Evolutionary conservation across 768 basidiomycete genomes (phyloP).

Genomic region (Lentinula guzmanii): DNA sequence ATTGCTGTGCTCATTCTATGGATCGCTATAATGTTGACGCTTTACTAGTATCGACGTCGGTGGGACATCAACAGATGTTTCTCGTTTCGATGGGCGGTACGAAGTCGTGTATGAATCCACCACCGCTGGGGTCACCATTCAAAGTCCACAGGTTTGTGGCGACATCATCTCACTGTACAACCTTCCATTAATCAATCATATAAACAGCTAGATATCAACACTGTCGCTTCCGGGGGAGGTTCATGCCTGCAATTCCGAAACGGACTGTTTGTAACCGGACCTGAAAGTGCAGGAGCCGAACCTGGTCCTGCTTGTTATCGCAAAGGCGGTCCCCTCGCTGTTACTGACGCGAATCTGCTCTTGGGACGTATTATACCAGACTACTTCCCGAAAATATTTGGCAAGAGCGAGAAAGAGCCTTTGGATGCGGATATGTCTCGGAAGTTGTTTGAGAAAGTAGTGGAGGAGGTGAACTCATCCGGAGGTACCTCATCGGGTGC

Average conservation of each 20-base stretch:
- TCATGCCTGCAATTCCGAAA: constrained; percentile 86
- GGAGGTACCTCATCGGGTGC: background rate
- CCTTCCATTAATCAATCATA: background rate
- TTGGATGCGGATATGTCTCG: constrained; percentile 71
- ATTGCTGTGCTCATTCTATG: background rate
- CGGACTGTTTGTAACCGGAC: constrained; percentile 86
- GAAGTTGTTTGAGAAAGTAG: constrained; percentile 60
- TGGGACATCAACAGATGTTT: constrained; percentile 94
- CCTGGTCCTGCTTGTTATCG: constrained; percentile 86
- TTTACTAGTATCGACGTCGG: constrained; percentile 75
- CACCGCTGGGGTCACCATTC: constrained; percentile 89
- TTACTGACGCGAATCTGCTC: constrained; percentile 90
- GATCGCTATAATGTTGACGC: background rate
- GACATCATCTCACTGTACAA: constrained; percentile 57
- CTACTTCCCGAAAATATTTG: constrained; percentile 95
- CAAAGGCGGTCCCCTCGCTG: constrained; percentile 86
- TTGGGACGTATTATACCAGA: constrained; percentile 86
- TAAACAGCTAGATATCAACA: constrained; percentile 86
- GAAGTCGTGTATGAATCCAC: constrained; percentile 95
- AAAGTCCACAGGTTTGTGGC: constrained; percentile 90
- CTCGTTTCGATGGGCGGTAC: constrained; percentile 85
- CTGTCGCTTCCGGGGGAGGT: constrained; percentile 93
- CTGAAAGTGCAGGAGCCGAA: constrained; percentile 89
- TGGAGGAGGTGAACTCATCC: constrained; percentile 56
- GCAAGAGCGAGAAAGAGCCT: constrained; percentile 80